Conservation (phyloP, 2,329 filamentous ascomycete genomes). For the Arachnomyces sp. region DNA sequence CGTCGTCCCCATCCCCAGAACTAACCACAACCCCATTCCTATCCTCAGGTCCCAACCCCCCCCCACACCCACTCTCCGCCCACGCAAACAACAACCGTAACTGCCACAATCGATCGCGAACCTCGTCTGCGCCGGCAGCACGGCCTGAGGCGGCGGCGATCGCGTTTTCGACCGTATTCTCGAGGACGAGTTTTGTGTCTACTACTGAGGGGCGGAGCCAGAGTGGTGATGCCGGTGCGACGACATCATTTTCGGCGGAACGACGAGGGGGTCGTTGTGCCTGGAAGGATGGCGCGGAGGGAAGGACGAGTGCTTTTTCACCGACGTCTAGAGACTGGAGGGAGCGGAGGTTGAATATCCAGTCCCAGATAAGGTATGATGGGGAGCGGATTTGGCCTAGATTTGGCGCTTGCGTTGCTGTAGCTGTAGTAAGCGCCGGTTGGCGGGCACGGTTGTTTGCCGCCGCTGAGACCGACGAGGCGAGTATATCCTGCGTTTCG, state of each 20-base stretch:
- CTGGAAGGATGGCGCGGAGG: constrained; percentile 33
- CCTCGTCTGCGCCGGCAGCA: constrained; percentile 31
- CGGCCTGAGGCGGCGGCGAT: constrained; percentile 24
- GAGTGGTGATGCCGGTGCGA: constrained; percentile 35
- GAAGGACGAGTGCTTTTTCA: constrained; percentile 57
- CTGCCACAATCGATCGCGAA: constrained; percentile 53
- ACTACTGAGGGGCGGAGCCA: constrained; percentile 54
- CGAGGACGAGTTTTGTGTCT: constrained; percentile 63
- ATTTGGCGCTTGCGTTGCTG: too few species aligned
- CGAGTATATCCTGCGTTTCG: constrained; percentile 42
- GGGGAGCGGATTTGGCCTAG: constrained; percentile 22
- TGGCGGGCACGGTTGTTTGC: constrained; percentile 15
- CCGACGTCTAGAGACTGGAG: constrained; percentile 51
- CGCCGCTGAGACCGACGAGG: constrained; percentile 17
- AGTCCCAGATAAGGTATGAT: constrained; percentile 52
- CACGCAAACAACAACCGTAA: constrained; percentile 57
- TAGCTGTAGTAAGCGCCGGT: constrained; percentile 11
- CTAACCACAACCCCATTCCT: too few species aligned
- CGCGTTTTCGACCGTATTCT: constrained; percentile 34
- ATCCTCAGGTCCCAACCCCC: constrained; percentile 7
- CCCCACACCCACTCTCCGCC: constrained; percentile 21
- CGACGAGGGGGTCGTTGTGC: constrained; percentile 20
- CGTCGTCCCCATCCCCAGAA: constrained; percentile 15
- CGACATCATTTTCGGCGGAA: constrained; percentile 31
- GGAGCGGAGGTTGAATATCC: constrained; percentile 59